phyloP scores from a whole-genome alignment of 805 yeast species.

The Hanseniaspora guilliermondii region DNA sequence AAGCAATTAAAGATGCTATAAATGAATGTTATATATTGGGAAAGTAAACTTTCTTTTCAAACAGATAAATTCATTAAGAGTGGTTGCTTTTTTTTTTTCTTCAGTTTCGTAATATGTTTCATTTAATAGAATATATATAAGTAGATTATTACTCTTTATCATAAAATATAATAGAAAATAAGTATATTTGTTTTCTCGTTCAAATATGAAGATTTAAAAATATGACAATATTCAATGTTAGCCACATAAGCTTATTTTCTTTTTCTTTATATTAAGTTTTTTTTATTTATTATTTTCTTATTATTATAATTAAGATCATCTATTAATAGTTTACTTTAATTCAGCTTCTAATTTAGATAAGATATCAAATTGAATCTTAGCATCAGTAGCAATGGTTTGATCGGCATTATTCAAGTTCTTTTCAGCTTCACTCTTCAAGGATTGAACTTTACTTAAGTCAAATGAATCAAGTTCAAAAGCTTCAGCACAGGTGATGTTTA shows the following conservation, averaged over 20 bases:
- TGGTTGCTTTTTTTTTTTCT: not conserved
- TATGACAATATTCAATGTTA: too few species aligned
- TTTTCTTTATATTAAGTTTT: not conserved
- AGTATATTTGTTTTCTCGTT: not conserved
- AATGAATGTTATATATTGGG: not conserved
- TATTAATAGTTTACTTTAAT: constrained; percentile 18
- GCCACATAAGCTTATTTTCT: too few species aligned
- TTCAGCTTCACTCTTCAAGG: constrained; percentile 83
- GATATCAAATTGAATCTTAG: constrained; percentile 89
- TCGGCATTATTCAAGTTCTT: constrained; percentile 76
- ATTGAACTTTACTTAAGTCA: constrained; percentile 64
- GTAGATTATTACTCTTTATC: not conserved
- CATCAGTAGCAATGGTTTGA: constrained; percentile 84
- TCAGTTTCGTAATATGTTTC: not conserved
- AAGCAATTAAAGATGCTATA: constrained; percentile 16
- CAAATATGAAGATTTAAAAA: too few species aligned
- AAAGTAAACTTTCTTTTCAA: not conserved
- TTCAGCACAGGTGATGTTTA: constrained; percentile 86
- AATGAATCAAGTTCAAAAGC: constrained; percentile 86
- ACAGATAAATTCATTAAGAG: constrained; percentile 9
- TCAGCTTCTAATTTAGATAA: constrained; percentile 74
- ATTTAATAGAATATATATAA: not conserved
- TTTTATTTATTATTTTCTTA: too few species aligned
- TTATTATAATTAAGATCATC: not conserved
- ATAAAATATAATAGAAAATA: not conserved